Conservation (phyloP, 2,329 filamentous ascomycete genomes). For the Neonectria ditissima region DNA sequence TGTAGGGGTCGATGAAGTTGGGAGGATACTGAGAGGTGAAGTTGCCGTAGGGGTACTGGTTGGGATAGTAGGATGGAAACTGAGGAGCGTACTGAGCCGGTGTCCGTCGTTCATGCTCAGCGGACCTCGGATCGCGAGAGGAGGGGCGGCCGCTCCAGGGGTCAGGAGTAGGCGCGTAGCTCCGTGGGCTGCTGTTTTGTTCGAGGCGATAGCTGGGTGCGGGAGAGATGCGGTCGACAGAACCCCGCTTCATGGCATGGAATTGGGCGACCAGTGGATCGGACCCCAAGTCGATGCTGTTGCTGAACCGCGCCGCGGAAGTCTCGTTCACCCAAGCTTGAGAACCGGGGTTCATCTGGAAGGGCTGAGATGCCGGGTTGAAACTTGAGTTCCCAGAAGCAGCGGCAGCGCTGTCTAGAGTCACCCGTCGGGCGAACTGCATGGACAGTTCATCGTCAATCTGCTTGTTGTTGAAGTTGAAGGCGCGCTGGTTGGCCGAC, state of each 20-base stretch:
- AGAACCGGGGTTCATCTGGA: conserved; percentile 61
- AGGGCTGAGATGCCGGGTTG: conserved; percentile 51
- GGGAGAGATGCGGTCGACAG: conserved; percentile 55
- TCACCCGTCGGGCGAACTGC: conserved; percentile 49
- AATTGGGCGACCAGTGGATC: conserved; percentile 47
- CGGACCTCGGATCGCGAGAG: conserved; percentile 50
- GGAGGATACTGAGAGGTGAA: conserved; percentile 51
- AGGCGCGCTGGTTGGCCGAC: conserved; percentile 52
- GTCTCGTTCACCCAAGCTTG: conserved; percentile 58
- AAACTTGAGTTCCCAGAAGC: conserved; percentile 37
- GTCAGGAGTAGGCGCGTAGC: conserved; percentile 50
- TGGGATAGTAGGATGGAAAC: conserved; percentile 49
- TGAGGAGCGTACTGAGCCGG: conserved; percentile 47
- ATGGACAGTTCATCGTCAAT: conserved; percentile 53
- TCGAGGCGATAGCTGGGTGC: conserved; percentile 47
- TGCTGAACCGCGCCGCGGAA: conserved; percentile 39
- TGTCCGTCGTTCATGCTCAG: conserved; percentile 55
- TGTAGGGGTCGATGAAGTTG: conserved; percentile 54
- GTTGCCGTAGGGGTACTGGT: conserved; percentile 45
- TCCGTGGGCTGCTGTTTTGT: conserved; percentile 40
- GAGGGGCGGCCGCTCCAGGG: conserved; percentile 53
- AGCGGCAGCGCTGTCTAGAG: conserved; percentile 47
- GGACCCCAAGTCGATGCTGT: conserved; percentile 48
- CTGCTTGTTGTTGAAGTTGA: conserved; percentile 53
- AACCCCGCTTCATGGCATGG: conserved; percentile 50